phyloP scores from a whole-genome alignment of 495 filamentous ascomycete genomes.

The Hypoxylon intermedium region DNA sequence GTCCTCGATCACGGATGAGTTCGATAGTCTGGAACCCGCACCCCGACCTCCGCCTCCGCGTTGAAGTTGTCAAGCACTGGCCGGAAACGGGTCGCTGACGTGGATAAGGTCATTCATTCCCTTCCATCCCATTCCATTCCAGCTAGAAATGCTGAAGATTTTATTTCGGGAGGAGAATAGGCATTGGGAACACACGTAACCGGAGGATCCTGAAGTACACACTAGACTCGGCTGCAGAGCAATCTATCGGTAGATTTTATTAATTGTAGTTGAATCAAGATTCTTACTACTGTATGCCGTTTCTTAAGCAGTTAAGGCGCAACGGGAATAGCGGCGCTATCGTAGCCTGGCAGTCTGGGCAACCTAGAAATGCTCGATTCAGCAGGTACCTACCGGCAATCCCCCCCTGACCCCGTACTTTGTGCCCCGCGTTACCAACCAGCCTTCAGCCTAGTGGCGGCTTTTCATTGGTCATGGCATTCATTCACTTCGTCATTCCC shows the following conservation, averaged over 20 bases:
- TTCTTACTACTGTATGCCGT: conserved; percentile 12
- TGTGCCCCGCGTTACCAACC: conserved; percentile 32
- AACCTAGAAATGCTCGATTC: not conserved
- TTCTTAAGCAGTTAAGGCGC: not conserved
- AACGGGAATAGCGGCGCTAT: conserved; percentile 10
- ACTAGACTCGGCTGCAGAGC: no score
- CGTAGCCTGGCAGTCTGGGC: not conserved
- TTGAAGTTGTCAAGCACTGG: not conserved
- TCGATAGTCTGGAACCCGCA: conserved; percentile 28
- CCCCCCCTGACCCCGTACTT: conserved; percentile 3
- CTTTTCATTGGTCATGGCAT: conserved; percentile 22
- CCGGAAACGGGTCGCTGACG: not conserved
- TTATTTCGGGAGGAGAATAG: no score
- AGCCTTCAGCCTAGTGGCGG: conserved; percentile 1
- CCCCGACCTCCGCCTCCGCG: conserved; percentile 5
- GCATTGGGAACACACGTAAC: no score
- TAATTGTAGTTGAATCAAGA: conserved; percentile 27
- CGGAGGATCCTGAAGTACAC: no score
- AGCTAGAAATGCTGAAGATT: no score
- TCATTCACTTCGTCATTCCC: conserved; percentile 24
- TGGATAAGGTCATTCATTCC: no score
- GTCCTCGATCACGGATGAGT: conserved; percentile 18
- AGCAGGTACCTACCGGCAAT: conserved; percentile 12
- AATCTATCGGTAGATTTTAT: conserved; percentile 1
- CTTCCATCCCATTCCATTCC: no score